Conservation (phyloP, 1,284 basidiomycete species). For the Prillingera fragicola region DNA sequence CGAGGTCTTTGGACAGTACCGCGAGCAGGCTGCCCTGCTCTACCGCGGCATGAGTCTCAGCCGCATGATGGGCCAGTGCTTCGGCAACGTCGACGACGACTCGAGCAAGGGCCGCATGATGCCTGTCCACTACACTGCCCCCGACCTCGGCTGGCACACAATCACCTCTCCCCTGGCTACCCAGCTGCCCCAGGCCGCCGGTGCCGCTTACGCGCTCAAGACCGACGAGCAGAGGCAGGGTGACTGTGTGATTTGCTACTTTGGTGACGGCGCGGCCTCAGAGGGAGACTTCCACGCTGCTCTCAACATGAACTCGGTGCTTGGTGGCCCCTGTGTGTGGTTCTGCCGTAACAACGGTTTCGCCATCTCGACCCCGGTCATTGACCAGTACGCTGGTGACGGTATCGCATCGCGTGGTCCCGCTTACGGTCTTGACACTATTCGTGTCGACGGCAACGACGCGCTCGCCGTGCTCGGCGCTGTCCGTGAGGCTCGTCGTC, state of each 20-base stretch:
- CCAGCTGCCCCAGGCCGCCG: constrained; percentile 92
- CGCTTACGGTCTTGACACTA: constrained; percentile 86
- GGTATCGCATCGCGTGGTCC: constrained; percentile 89
- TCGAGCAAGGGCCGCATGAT: constrained; percentile 81
- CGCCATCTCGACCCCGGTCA: constrained; percentile 86
- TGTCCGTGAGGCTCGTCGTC: constrained; percentile 67
- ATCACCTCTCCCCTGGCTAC: constrained; percentile 92
- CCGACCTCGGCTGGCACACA: constrained; percentile 79
- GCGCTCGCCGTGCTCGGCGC: constrained; percentile 79
- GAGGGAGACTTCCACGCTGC: constrained; percentile 57
- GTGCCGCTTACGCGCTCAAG: constrained; percentile 83
- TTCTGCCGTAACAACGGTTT: constrained; percentile 56
- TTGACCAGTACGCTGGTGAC: constrained; percentile 86
- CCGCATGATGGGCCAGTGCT: constrained; percentile 77
- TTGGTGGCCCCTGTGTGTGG: constrained; percentile 48
- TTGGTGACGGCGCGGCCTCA: constrained; percentile 63
- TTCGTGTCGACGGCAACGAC: constrained; percentile 92
- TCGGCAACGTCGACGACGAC: constrained; percentile 75
- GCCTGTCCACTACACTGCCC: constrained; percentile 85
- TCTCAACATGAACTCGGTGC: constrained; percentile 51
- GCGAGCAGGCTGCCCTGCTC: constrained; percentile 82
- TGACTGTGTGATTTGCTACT: constrained; percentile 81
- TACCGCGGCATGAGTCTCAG: constrained; percentile 76
- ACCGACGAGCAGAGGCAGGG: constrained; percentile 66
- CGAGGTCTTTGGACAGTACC: constrained; percentile 60